Conservation (phyloP, 192 early-diverging fungal species). For the Phycomyces blakesleeanus region DNA sequence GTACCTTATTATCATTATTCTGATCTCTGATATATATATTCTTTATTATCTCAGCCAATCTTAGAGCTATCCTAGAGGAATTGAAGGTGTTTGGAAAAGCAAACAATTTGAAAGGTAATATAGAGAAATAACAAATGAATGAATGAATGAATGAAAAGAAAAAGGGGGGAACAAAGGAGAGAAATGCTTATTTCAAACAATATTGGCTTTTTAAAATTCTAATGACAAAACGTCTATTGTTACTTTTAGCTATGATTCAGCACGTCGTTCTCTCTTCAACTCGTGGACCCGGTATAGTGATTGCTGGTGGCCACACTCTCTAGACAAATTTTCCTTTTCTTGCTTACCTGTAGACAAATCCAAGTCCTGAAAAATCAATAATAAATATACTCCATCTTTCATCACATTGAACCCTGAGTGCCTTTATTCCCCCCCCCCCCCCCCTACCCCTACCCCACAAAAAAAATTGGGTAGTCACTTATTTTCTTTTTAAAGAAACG, state of each 20-base stretch:
- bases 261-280: slow-evolving; percentile 65
- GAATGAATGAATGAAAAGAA: no score
- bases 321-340: slow-evolving; percentile 14
- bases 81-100: slow-evolving; percentile 55
- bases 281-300: slow-evolving; percentile 62
- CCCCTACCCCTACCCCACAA: no score
- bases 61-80: slow-evolving; percentile 55
- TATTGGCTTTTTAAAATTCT: neutral
- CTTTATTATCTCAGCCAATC: slow-evolving; percentile 40
- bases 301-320: slow-evolving; percentile 45
- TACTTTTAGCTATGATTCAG: slow-evolving; percentile 46
- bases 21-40: neutral
- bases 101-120: slow-evolving; percentile 46
- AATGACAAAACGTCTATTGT: neutral
- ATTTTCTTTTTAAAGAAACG: no score
- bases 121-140: no score
- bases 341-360: neutral
- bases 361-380: slow-evolving; percentile 2
- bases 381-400: neutral
- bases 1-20: neutral
- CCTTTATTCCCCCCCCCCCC: no score
- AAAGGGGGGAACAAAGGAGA: neutral
- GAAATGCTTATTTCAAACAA: neutral
- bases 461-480: no score
- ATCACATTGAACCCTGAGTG: no score